These are phyloP conservation scores for Rosa persica DNA, from an alignment of 306 rosid genomes.

Conservation along the genomic window DNA sequence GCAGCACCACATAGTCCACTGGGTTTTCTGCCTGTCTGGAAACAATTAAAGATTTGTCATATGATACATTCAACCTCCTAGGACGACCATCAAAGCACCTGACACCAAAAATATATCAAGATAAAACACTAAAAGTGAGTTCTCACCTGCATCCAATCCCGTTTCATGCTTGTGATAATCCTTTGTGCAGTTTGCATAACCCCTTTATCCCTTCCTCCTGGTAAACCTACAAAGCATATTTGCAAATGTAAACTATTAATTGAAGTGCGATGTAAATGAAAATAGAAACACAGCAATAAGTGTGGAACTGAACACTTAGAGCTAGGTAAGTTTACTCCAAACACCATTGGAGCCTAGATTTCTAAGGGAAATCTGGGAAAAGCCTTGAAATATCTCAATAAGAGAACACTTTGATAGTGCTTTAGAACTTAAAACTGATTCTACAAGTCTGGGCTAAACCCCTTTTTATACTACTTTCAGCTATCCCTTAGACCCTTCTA, in stretches of 20 bases:
- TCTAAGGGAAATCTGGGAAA: too few relatives aligned
- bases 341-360: too few relatives aligned
- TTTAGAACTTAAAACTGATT: too few relatives aligned
- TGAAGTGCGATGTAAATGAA: too few relatives aligned
- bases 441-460: too few relatives aligned
- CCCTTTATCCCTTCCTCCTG: constrained; percentile 44
- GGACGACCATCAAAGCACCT: background rate
- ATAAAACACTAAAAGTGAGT: background rate
- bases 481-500: too few relatives aligned
- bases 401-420: too few relatives aligned
- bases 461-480: too few relatives aligned
- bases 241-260: background rate
- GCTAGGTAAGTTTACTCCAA: too few relatives aligned
- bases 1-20: constrained; percentile 93
- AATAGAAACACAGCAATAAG: too few relatives aligned
- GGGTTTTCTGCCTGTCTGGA: constrained; percentile 91
- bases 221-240: constrained; percentile 33
- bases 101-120: constrained; percentile 10
- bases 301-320: too few relatives aligned
- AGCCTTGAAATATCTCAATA: too few relatives aligned
- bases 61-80: background rate
- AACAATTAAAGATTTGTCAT: background rate
- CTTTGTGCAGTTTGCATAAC: constrained; percentile 70
- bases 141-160: constrained; percentile 92
- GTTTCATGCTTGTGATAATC: constrained; percentile 83